A percentile compares a stretch with the other conserved stretches of the same genome.
These are phyloP conservation scores for Caloboletus firmus DNA, from an alignment of 1,284 basidiomycete species.

Conservation along the genomic window DNA sequence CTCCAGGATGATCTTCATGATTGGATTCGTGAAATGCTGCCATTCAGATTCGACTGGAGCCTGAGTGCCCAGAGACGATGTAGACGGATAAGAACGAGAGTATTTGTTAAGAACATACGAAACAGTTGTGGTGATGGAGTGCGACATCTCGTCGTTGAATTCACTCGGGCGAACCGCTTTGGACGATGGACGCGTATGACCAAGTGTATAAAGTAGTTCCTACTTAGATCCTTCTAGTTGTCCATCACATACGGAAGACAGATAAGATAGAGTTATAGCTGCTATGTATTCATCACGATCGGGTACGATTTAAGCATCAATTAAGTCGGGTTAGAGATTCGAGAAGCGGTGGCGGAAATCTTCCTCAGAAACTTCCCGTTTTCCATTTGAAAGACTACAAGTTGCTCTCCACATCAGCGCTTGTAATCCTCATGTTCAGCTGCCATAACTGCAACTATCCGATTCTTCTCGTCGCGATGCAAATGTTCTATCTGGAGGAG, in stretches of 20 bases:
- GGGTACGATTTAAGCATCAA: too few relatives aligned
- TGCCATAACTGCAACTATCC: conserved; percentile 1
- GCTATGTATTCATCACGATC: too few relatives aligned
- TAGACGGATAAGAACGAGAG: conserved; percentile 56
- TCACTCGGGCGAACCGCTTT: background rate
- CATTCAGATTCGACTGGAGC: conserved; percentile 49
- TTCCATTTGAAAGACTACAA: background rate
- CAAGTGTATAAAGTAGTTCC: too few relatives aligned
- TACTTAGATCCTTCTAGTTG: too few relatives aligned
- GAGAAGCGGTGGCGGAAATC: background rate
- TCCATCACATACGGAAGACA: too few relatives aligned
- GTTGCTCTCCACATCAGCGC: background rate
- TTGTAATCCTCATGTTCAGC: background rate
- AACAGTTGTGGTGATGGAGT: conserved; percentile 56
- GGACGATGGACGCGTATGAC: background rate
- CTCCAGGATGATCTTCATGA: conserved; percentile 63
- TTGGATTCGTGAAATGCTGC: conserved; percentile 75
- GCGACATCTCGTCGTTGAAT: conserved; percentile 42
- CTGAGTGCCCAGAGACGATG: conserved; percentile 19
- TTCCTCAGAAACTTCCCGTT: conserved; percentile 2
- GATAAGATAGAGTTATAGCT: too few relatives aligned
- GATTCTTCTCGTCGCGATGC: conserved; percentile 8
- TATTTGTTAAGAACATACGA: conserved; percentile 63
- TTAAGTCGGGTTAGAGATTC: background rate
- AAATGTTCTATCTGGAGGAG: conserved; percentile 3